These are phyloP conservation scores for Tuber aestivum DNA, from an alignment of 495 filamentous ascomycete genomes.

Conservation along the genomic window DNA sequence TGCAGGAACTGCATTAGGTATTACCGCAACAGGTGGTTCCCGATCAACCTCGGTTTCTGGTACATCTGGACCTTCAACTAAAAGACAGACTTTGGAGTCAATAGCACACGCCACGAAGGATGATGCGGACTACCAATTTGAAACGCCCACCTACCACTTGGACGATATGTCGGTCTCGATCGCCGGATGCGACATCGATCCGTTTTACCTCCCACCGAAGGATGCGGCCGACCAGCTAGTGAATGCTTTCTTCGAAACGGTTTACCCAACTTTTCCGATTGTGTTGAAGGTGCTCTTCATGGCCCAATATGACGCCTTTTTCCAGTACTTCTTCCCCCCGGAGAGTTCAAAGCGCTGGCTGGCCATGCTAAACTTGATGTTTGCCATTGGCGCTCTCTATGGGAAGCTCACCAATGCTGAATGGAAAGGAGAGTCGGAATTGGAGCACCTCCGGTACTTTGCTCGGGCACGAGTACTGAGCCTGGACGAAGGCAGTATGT, in stretches of 20 bases:
- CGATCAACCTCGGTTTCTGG: conserved; percentile 38
- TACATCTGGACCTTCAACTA: conserved; percentile 14
- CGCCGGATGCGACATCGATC: conserved; percentile 47
- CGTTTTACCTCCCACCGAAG: conserved; percentile 50
- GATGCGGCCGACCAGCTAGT: conserved; percentile 53
- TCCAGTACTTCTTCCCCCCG: conserved; percentile 47
- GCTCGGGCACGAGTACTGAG: conserved; percentile 52
- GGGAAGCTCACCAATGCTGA: conserved; percentile 47
- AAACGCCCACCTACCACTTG: conserved; percentile 50
- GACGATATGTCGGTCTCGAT: conserved; percentile 52
- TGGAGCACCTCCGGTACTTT: conserved; percentile 55
- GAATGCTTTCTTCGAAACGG: conserved; percentile 54
- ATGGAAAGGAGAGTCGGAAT: conserved; percentile 47
- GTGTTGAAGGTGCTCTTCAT: conserved; percentile 54
- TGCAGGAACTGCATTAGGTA: conserved; percentile 32
- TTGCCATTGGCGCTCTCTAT: conserved; percentile 56
- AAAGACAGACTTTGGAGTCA: conserved; percentile 21
- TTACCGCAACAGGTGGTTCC: conserved; percentile 28
- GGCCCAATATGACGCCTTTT: conserved; percentile 33
- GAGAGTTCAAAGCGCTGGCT: conserved; percentile 50
- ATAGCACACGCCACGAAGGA: conserved; percentile 44
- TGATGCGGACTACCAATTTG: conserved; percentile 38
- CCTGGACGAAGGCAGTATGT: conserved; percentile 51
- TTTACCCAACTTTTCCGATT: conserved; percentile 59
- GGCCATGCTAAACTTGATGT: conserved; percentile 58